A percentile compares a stretch with the other conserved stretches of the same genome.
These are phyloP conservation scores for Sistotremastrum niveocremeum DNA, from an alignment of 768 basidiomycete species.

Conservation along the genomic window DNA sequence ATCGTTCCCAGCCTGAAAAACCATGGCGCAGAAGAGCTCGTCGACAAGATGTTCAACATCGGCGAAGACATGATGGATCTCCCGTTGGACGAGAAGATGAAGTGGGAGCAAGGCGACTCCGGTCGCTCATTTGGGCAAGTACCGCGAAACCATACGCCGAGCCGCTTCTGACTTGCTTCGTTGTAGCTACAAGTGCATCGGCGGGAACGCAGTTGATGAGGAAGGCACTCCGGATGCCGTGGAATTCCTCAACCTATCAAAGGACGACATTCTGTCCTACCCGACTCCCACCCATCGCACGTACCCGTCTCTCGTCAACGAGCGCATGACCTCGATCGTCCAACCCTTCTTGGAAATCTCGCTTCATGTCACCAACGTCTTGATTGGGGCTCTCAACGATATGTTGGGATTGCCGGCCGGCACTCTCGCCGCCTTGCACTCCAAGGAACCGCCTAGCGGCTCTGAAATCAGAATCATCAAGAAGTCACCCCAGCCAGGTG, in stretches of 20 bases:
- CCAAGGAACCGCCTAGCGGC: conserved; percentile 15
- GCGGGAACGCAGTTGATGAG: conserved; percentile 18
- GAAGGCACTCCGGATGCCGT: conserved; percentile 16
- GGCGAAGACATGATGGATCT: conserved; percentile 28
- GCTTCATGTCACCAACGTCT: conserved; percentile 15
- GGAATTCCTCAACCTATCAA: conserved; percentile 21
- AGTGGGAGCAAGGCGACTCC: conserved; percentile 28
- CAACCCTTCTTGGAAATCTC: conserved; percentile 17
- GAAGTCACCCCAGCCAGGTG: conserved; percentile 15
- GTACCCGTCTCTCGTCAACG: conserved; percentile 19
- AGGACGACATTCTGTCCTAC: conserved; percentile 22
- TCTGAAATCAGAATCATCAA: conserved; percentile 21
- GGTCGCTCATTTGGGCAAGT: conserved; percentile 27
- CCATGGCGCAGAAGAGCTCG: conserved; percentile 25
- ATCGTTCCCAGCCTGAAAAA: conserved; percentile 25
- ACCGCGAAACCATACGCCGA: background rate
- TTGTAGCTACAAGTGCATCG: conserved; percentile 16
- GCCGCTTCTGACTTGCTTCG: background rate
- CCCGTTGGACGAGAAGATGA: conserved; percentile 27
- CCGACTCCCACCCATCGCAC: conserved; percentile 17
- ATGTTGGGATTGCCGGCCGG: conserved; percentile 21
- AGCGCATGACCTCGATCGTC: conserved; percentile 15
- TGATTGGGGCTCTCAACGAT: conserved; percentile 19
- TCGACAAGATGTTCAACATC: conserved; percentile 27
- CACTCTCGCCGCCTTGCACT: conserved; percentile 16